phyloP scores from a whole-genome alignment of 1,284 basidiomycete species.

The Fomes fomentarius region DNA sequence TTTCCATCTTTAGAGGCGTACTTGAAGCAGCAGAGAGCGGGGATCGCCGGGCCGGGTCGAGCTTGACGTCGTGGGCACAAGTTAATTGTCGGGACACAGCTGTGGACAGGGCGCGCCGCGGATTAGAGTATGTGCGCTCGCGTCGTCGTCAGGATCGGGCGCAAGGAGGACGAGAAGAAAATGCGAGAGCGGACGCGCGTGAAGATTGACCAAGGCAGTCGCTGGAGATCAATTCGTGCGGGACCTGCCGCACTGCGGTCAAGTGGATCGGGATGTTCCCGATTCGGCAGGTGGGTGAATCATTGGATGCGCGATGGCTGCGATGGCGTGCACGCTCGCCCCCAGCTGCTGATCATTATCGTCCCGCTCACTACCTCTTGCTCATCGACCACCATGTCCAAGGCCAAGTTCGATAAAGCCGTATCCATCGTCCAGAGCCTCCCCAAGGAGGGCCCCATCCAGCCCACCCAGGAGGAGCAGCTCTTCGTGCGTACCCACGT shows the following conservation, averaged over 20 bases:
- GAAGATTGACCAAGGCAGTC: conserved; percentile 11
- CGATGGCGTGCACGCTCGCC: conserved; percentile 44
- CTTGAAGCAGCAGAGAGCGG: too few species aligned
- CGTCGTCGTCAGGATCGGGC: too few species aligned
- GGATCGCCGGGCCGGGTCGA: background rate
- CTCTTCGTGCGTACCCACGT: conserved; percentile 60
- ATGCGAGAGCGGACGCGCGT: background rate
- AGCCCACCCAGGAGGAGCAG: conserved; percentile 78
- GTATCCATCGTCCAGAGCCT: conserved; percentile 70
- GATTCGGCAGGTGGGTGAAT: conserved; percentile 49
- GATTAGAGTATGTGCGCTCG: conserved; percentile 3
- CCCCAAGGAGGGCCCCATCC: conserved; percentile 81
- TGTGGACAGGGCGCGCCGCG: background rate
- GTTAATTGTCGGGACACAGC: background rate
- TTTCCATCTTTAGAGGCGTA: too few species aligned
- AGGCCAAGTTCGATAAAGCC: conserved; percentile 81
- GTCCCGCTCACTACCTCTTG: conserved; percentile 10
- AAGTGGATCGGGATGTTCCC: conserved; percentile 18
- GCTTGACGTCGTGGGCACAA: background rate
- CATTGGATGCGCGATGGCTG: conserved; percentile 81
- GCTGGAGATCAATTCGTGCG: conserved; percentile 21
- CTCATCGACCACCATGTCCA: conserved; percentile 47
- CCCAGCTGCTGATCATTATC: conserved; percentile 31
- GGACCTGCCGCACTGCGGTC: conserved; percentile 23
- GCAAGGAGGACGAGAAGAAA: too few species aligned